Percentiles rank a stretch among this genome's conserved stretches.
phyloP scores from a whole-genome alignment of 805 yeast genomes.

The Komagataella mondaviorum region DNA sequence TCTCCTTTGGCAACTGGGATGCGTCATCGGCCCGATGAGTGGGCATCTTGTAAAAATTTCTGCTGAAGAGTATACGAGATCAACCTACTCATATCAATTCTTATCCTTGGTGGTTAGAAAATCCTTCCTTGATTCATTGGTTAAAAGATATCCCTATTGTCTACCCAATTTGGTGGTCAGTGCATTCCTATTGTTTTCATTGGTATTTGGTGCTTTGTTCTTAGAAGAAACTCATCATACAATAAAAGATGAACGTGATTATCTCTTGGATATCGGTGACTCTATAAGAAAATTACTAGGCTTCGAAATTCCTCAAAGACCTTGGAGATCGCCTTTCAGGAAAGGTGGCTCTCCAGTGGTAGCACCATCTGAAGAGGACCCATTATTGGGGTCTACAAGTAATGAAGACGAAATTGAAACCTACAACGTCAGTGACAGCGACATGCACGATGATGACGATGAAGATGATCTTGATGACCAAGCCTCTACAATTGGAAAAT shows the following conservation, averaged over 20 bases:
- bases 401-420: neutral
- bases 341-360: neutral
- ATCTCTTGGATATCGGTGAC: conserved; percentile 33
- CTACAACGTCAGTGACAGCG: neutral
- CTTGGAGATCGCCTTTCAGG: conserved; percentile 6
- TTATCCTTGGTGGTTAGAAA: neutral
- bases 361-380: neutral
- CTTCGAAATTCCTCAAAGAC: conserved; percentile 4
- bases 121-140: conserved; percentile 11
- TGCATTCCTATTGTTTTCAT: conserved; percentile 19
- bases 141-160: conserved; percentile 31
- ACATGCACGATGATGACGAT: neutral
- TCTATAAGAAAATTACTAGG: conserved; percentile 10
- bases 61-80: neutral
- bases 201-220: conserved; percentile 27
- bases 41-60: conserved; percentile 22
- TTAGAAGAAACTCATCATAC: conserved; percentile 39
- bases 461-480: neutral
- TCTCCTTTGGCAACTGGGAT: conserved; percentile 45
- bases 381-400: neutral
- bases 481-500: neutral
- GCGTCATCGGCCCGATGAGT: conserved; percentile 45
- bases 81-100: neutral
- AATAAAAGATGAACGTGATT: conserved; percentile 24
- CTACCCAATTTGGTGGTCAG: conserved; percentile 38